Conservation (phyloP, 2,329 filamentous ascomycete genomes). For the Alternaria sp. region DNA sequence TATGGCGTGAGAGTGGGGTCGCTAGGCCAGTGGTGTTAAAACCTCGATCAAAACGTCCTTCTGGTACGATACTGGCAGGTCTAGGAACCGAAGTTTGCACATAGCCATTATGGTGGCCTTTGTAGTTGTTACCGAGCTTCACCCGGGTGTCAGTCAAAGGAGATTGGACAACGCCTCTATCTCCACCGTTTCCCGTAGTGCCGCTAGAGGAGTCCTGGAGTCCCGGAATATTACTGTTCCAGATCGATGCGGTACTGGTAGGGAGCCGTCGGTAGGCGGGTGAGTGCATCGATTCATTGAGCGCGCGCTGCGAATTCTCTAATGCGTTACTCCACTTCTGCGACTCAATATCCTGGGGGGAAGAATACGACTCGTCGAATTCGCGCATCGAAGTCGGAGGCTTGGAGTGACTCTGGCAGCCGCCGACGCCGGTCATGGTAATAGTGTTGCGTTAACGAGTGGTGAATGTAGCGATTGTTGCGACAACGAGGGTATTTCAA, state of each 20-base stretch:
- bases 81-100: background rate
- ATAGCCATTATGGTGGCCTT: background rate
- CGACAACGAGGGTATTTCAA: background rate
- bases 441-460: background rate
- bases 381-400: background rate
- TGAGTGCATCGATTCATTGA: background rate
- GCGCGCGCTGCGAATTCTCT: background rate
- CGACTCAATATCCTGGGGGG: background rate
- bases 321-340: background rate
- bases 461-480: background rate
- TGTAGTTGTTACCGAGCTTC: background rate
- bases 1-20: background rate
- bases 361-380: background rate
- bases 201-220: background rate
- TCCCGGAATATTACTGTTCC: background rate
- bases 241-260: background rate
- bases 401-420: background rate
- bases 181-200: no score
- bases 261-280: background rate
- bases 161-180: background rate
- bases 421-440: background rate
- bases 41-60: no score
- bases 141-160: background rate
- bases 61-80: background rate
- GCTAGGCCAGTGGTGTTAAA: background rate